A percentile compares a stretch with the other conserved stretches of the same genome.
Evolutionary conservation across 1,139 yeast genomes (phyloP).

Genomic region (Pichia terricola): DNA sequence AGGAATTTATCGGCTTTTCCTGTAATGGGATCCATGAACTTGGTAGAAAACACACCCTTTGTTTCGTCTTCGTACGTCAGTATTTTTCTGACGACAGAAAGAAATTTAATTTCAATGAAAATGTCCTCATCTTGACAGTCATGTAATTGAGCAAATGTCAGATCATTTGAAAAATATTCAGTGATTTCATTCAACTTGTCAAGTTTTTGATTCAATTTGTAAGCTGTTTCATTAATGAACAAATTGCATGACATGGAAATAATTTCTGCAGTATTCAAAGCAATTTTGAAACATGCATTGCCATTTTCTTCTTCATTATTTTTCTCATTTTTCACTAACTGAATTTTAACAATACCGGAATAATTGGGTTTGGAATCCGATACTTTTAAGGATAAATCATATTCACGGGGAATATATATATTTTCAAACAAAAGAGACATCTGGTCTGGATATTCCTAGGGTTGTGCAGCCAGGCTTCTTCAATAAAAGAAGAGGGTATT

Average conservation of each 20-base stretch:
- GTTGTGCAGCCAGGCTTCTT: neutral
- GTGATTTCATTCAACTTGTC: slow-evolving; percentile 34
- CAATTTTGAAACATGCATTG: slow-evolving; percentile 23
- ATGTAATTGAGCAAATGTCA: slow-evolving; percentile 9
- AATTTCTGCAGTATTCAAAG: slow-evolving; percentile 35
- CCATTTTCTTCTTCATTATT: neutral
- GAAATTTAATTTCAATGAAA: slow-evolving; percentile 26
- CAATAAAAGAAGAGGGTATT: neutral
- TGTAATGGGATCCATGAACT: slow-evolving; percentile 40
- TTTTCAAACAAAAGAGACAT: slow-evolving; percentile 24
- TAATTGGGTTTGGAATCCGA: slow-evolving; percentile 49
- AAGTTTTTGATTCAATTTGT: slow-evolving; percentile 13
- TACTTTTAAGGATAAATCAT: slow-evolving; percentile 34
- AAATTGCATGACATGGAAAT: slow-evolving; percentile 25
- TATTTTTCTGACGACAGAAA: slow-evolving; percentile 49
- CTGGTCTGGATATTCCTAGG: neutral
- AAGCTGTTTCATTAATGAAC: slow-evolving; percentile 3
- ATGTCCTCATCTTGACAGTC: neutral
- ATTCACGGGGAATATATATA: slow-evolving; percentile 33
- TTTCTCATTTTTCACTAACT: slow-evolving; percentile 8
- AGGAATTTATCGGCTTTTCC: slow-evolving; percentile 41
- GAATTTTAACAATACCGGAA: slow-evolving; percentile 35
- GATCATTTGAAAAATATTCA: slow-evolving; percentile 16
- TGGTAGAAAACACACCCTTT: slow-evolving; percentile 59
- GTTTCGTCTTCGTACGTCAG: slow-evolving; percentile 50